Conservation (phyloP, 495 filamentous ascomycete species). For the Hypoxylon cercidicola region DNA sequence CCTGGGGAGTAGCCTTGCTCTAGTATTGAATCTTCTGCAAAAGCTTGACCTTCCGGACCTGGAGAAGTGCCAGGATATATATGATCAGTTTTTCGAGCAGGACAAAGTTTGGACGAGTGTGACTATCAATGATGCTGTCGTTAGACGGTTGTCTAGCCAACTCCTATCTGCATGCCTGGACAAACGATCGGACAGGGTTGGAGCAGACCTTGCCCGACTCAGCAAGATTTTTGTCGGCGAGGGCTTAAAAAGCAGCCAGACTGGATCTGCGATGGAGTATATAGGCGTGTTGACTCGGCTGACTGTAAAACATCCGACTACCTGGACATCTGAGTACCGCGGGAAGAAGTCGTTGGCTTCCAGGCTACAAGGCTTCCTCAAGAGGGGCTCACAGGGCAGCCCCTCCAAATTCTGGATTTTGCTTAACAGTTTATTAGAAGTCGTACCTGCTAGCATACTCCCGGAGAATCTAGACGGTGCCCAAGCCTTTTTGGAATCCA, state of each 20-base stretch:
- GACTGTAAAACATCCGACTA: constrained; percentile 69
- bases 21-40: constrained; percentile 64
- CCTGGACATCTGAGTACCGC: constrained; percentile 78
- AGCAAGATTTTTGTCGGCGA: constrained; percentile 75
- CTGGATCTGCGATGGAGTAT: constrained; percentile 76
- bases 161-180: constrained; percentile 70
- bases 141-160: constrained; percentile 75
- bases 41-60: constrained; percentile 61
- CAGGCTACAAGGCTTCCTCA: constrained; percentile 76
- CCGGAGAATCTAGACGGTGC: constrained; percentile 54
- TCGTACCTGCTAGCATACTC: constrained; percentile 64
- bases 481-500: constrained; percentile 67
- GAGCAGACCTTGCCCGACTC: constrained; percentile 65
- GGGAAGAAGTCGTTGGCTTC: constrained; percentile 72
- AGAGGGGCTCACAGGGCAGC: constrained; percentile 82
- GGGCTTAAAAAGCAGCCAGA: constrained; percentile 72
- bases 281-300: constrained; percentile 69
- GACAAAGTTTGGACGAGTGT: constrained; percentile 82
- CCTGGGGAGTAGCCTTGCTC: constrained; percentile 69
- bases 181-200: constrained; percentile 62
- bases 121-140: constrained; percentile 70
- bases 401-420: constrained; percentile 75
- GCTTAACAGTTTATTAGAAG: constrained; percentile 66
- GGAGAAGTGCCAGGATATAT: constrained; percentile 56
- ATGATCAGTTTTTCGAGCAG: constrained; percentile 66